Base-by-base conservation (phyloP, 2,329 filamentous ascomycete genomes). In the Phaeomoniella chlamydospora region DNA sequence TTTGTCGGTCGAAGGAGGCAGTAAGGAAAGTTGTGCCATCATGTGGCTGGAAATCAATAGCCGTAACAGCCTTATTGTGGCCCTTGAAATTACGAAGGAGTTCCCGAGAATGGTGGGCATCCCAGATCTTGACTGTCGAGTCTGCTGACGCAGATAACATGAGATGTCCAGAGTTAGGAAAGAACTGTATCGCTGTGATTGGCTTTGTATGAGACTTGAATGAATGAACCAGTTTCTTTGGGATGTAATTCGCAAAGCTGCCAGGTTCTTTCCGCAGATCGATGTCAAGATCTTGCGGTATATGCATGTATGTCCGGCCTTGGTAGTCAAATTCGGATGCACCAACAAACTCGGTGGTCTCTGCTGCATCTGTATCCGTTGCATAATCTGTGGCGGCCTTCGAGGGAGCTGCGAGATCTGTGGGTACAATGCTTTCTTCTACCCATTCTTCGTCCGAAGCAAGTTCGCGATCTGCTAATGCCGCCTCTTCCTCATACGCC, bases 231-330 rank as follows among this genome's bases (percentile, higher is more conserved):
- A 90, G 69, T 62, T 93, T 96, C 68, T 94, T 96, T 26, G 90
- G 90, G 39, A 92, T 84, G 54, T 76, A 98, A 57, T 94, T 96
- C 53, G 87, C 87, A 52, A 74, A 59, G 51, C 78, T 86, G 48
- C 82, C 83, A 31, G 68, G 57, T 41, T 92, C 85, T 59, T 90
- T 92, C 44, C 70, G 72, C 48, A 98, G 66, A 53, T 93, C 82
- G 54, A 94, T 67, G 51, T 85, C 83, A 59, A 94, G 63, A 54
- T 94, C 87, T 55, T 85, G 86, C 3, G 90, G 90, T 32, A 96
- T 70, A 59, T 98, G 90, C 88, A 98, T 94, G 56, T 94, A 98
- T 19, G 88, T 93, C 45, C 90, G 71, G 33, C 90, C 90, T 55
- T 92, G 82, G 62, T 98, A 98, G 56, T 98, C 90, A 64, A 77